A percentile compares a stretch with the other conserved stretches of the same genome.
phyloP scores from a whole-genome alignment of 306 rosid genomes.

The Vigna unguiculata region DNA sequence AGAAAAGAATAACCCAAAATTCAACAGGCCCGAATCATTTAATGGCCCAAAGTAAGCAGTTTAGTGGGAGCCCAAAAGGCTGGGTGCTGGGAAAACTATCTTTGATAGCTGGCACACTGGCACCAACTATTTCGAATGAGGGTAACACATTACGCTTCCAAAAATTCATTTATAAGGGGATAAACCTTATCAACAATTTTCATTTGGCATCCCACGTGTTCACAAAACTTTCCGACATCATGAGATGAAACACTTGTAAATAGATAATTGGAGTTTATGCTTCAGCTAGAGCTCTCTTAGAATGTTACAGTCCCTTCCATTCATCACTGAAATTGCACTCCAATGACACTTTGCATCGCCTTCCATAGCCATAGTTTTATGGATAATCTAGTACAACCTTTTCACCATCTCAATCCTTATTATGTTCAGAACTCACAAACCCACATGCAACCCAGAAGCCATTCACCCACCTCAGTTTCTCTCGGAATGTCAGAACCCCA shows the following conservation, averaged over 20 bases:
- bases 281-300: constrained; percentile 6
- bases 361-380: constrained; percentile 45
- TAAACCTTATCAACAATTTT: constrained; percentile 54
- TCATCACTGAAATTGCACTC: constrained; percentile 7
- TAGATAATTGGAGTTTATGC: constrained; percentile 6
- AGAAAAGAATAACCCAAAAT: too few species aligned
- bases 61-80: background rate
- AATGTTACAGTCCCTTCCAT: background rate
- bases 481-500: constrained; percentile 42
- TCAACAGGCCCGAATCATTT: too few species aligned
- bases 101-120: background rate
- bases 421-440: constrained; percentile 44
- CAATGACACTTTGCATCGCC: constrained; percentile 39
- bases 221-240: background rate
- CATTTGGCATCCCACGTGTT: background rate
- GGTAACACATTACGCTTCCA: background rate
- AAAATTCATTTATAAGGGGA: constrained; percentile 23
- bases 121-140: background rate
- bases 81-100: background rate
- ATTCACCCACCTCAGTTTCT: constrained; percentile 45
- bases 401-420: constrained; percentile 50
- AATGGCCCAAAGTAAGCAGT: background rate
- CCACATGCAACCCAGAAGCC: constrained; percentile 48
- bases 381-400: constrained; percentile 52
- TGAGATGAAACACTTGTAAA: background rate